Evolutionary conservation across 352 stramenopile genomes (phyloP).

Genomic region (Pythium folliculosum): DNA sequence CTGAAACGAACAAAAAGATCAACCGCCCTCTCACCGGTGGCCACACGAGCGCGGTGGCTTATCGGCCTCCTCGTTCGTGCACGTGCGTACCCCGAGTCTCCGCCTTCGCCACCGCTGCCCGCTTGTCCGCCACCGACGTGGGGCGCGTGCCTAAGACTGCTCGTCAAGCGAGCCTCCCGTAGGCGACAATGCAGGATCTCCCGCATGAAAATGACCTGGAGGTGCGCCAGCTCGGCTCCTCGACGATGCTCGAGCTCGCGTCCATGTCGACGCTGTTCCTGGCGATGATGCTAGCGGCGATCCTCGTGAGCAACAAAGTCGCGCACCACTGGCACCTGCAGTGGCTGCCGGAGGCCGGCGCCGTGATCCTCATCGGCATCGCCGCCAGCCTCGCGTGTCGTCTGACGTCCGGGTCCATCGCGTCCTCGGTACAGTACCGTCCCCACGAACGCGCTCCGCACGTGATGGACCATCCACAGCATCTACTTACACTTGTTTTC

Average conservation of each 20-base stretch:
- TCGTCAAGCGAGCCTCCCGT: background rate
- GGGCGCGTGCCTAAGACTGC: background rate
- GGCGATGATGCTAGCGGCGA: slow-evolving; percentile 25
- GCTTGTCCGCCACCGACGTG: too few relatives aligned
- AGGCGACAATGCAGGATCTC: slow-evolving; percentile 24
- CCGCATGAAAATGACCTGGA: slow-evolving; percentile 35
- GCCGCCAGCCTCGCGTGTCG: slow-evolving; percentile 27
- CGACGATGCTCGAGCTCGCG: slow-evolving; percentile 35
- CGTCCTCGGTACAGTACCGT: slow-evolving; percentile 27
- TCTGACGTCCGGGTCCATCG: slow-evolving; percentile 29
- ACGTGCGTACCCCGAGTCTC: too few relatives aligned
- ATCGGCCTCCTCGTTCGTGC: too few relatives aligned
- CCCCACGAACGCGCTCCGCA: background rate
- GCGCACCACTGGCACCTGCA: slow-evolving; percentile 34
- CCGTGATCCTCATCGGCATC: slow-evolving; percentile 35
- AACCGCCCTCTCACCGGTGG: too few relatives aligned
- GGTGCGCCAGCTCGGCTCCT: slow-evolving; percentile 25
- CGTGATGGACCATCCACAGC: background rate
- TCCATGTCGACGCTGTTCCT: slow-evolving; percentile 38
- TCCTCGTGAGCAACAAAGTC: slow-evolving; percentile 40
- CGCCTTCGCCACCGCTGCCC: too few relatives aligned
- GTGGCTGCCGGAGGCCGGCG: slow-evolving; percentile 32
- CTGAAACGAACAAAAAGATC: background rate
- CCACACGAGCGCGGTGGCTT: too few relatives aligned
- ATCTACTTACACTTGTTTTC: background rate